phyloP scores from a whole-genome alignment of 1,139 yeast species.

The Saccharomyces pastorianus region DNA sequence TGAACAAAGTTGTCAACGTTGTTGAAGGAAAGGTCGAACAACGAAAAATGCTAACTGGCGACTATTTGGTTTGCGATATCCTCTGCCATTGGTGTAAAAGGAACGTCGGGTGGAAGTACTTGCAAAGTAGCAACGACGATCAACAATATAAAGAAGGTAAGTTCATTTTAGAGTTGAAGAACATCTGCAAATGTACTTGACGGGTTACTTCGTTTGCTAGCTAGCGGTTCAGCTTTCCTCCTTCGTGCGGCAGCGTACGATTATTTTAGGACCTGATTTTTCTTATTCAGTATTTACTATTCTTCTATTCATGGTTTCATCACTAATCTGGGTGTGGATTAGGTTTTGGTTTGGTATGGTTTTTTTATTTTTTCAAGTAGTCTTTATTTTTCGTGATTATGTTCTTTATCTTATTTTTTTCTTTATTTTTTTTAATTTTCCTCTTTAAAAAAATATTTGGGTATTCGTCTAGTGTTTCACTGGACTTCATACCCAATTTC shows the following conservation, averaged over 20 bases:
- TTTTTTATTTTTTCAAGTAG: neutral
- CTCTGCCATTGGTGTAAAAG: slow-evolving; percentile 38
- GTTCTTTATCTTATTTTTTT: neutral
- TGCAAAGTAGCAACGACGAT: slow-evolving; percentile 30
- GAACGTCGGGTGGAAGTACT: slow-evolving; percentile 40
- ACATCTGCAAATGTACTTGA: slow-evolving; percentile 26
- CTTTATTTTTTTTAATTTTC: neutral
- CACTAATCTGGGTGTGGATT: neutral
- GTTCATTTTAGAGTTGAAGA: slow-evolving; percentile 35
- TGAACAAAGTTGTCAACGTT: slow-evolving; percentile 36
- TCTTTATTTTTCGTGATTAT: neutral
- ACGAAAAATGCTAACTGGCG: slow-evolving; percentile 39
- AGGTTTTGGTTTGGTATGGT: neutral
- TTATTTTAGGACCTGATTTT: neutral
- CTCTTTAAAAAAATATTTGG: too few species aligned
- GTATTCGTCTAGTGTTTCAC: too few species aligned
- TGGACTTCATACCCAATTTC: too few species aligned
- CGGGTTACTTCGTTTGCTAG: neutral
- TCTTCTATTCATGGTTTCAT: neutral
- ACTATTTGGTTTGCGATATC: slow-evolving; percentile 37
- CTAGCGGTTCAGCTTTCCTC: neutral
- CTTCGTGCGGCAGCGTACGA: neutral
- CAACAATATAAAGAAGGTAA: slow-evolving; percentile 40
- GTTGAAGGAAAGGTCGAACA: slow-evolving; percentile 30
- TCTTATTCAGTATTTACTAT: neutral